phyloP scores from a whole-genome alignment of 495 filamentous ascomycete genomes.

The Venustampulla echinocandica region DNA sequence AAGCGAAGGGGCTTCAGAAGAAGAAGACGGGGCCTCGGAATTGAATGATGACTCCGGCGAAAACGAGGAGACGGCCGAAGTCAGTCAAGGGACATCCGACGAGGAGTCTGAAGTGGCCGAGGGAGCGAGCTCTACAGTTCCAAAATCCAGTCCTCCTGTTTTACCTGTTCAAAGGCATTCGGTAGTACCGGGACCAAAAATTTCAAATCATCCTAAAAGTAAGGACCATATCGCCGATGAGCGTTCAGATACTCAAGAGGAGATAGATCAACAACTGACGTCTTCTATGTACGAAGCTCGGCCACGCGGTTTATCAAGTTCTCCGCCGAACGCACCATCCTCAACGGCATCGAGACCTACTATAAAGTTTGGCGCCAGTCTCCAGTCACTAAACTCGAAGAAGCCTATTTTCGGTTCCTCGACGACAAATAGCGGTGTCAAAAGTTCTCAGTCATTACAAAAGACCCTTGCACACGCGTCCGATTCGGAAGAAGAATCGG shows the following conservation, averaged over 20 bases:
- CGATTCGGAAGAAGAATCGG: conserved; percentile 1
- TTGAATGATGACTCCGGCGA: no score
- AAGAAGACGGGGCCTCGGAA: conserved; percentile 1
- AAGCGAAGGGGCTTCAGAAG: neutral
- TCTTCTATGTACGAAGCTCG: conserved; percentile 18
- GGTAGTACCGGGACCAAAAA: neutral
- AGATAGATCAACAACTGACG: conserved; percentile 22
- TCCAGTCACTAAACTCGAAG: neutral
- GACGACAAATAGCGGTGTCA: neutral
- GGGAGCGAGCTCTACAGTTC: no score
- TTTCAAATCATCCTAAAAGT: conserved; percentile 4
- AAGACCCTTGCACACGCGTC: neutral
- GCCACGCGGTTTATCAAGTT: neutral
- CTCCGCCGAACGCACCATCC: conserved; percentile 2
- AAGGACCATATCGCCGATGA: conserved; percentile 4
- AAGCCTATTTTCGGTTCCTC: neutral
- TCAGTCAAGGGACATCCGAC: no score
- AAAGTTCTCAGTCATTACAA: neutral
- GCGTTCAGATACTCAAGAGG: conserved; percentile 12
- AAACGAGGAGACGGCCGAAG: no score
- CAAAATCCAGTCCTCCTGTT: conserved; percentile 9
- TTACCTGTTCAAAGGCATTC: neutral
- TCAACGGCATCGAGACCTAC: conserved; percentile 2
- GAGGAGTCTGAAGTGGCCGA: no score
- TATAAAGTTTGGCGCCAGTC: conserved; percentile 8